Conservation (phyloP, 2,329 filamentous ascomycete genomes). For the Ambrosiella xylebori region DNA sequence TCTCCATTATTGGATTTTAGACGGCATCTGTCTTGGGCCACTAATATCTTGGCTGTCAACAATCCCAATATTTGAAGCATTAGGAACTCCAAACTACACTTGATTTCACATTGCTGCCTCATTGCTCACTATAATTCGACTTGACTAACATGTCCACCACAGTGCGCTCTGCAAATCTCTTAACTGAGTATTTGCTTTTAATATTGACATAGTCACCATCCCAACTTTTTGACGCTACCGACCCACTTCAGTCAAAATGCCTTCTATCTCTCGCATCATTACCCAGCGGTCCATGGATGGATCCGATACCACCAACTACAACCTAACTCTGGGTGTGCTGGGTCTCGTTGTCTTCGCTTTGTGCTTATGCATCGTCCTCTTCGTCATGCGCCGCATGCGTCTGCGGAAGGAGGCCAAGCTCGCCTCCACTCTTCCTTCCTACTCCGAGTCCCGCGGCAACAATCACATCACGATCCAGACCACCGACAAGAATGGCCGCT, state of each 20-base stretch:
- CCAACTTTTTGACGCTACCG: not conserved
- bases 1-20: not conserved
- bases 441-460: conserved; percentile 30
- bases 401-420: conserved; percentile 25
- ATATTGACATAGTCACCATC: conserved; percentile 4
- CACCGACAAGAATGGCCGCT: conserved; percentile 32
- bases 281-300: conserved; percentile 17
- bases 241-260: conserved; percentile 7
- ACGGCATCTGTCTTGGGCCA: not conserved
- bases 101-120: not conserved
- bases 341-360: conserved; percentile 60
- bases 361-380: conserved; percentile 46
- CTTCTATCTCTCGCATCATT: conserved; percentile 11
- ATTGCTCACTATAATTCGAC: not conserved
- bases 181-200: conserved; percentile 12
- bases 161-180: conserved; percentile 10
- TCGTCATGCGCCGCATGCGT: conserved; percentile 52
- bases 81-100: not conserved
- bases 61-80: conserved; percentile 1
- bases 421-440: conserved; percentile 31
- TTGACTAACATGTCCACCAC: conserved; percentile 1
- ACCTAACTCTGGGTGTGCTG: conserved; percentile 64
- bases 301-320: conserved; percentile 43
- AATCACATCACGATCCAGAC: conserved; percentile 41
- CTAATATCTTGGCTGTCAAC: conserved; percentile 8